Evolutionary conservation across 192 early-diverging fungal genomes (phyloP), one percentile per base, ranked within the genome.

Genomic region (Allomyces macrogynus): DNA sequence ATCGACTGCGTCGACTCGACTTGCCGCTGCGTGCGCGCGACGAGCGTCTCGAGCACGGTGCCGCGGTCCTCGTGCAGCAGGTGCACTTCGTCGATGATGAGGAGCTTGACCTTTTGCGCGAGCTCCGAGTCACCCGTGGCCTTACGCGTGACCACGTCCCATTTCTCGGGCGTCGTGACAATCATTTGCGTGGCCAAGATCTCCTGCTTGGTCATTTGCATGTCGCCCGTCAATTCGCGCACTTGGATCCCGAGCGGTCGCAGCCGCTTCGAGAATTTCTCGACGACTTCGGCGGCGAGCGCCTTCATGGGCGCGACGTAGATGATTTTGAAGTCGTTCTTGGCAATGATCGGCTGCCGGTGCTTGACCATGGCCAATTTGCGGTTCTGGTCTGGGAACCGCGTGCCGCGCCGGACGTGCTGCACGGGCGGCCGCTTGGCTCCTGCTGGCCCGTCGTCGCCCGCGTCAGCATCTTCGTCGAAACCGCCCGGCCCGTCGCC

Each of bases 281-380:
- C 82, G 0, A 93, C 90, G 26, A 98, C 80, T 79, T 98, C 95
- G 16, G 93, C 89, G 0, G 92, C 95, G 7, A 98, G 75, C 9
- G 95, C 95, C 76, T 98, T 98, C 95, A 96, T 93, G 0, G 92
- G 92, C 7, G 94, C 96, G 10, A 99, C 87, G 70, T 97, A 99
- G 0, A 99, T 83, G 70, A 99, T 95, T 71, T 99, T 99, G 79
- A 99, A 97, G 64, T 92, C 88, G 60, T 88, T 84, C 70, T 84
- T 88, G 18, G 76, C 81, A 66, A 99, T 76, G 23, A 86, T 78
- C 54, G 77, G 69, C 64, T 74, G 68, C 49, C 49, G 49, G 49
- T 57, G 20, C 49, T 57, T 57, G 12, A n/a, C 16, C 4, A 20
- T 14, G 49, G 12, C 20, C 49, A 16, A n/a, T 16, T n/a, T 14